Base-by-base conservation (phyloP, 495 filamentous ascomycete species). In the Daldinia vernicosa region DNA sequence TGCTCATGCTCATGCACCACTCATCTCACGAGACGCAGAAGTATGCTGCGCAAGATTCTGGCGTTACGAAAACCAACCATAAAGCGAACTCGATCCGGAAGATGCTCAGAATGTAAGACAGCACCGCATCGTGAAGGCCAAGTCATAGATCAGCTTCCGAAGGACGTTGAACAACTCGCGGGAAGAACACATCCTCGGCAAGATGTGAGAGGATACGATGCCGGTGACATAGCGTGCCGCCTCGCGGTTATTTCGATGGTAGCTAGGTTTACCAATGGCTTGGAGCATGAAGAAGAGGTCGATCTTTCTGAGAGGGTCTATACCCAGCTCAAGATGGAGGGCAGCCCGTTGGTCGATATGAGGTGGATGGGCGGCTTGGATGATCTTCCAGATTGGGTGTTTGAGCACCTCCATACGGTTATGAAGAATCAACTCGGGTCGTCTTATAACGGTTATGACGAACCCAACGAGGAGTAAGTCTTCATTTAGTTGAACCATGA, bases 261-360 rank as follows among this genome's bases (percentile, higher is more conserved):
- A 27, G 39, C 59, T 6, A 27, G 56, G 15, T 53, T 53, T 15
- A 33, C 53, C 4, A 3, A 15, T 4, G 65, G 51, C 4, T 19
- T 68, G n/a, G 26, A 24, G 11, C 12, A 66, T 12, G 66, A 62
- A n/a, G 51, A 73, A 27, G 61, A 59, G 37, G 15, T 58, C 2
- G 24, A 66, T 17, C 7, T 73, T 14, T 30, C 65, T 0, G 32
- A 27, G 12, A 60, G 70, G 28, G 56, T 69, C 0, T 73, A 69
- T 33, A 65, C 65, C 1, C 70, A 73, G 62, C 53, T 73, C 0
- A 63, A 61, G 65, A 26, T 73, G 51, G 70, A 69, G 45, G 35
- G 27, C 1, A 66, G 28, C 24, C 70, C 58, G 12, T 33, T 73
- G 22, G 35, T 60, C 3, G 51, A 69, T 7, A 24, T 30, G 8